Base-by-base conservation (phyloP, 1,139 yeast genomes). In the Citeromyces hawaiiensis region DNA sequence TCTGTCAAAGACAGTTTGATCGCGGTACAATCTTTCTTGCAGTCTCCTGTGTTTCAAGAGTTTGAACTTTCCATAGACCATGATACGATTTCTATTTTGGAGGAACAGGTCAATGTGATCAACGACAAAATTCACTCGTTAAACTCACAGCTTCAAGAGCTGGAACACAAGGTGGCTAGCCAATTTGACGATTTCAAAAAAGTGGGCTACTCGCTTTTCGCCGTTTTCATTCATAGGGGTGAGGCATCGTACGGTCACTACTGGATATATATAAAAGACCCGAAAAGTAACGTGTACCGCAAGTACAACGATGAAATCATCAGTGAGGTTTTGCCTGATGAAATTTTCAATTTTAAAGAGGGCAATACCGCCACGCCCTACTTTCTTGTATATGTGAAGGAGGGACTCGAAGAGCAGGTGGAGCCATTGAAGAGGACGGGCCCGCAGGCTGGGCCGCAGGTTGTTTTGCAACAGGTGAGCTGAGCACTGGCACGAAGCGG, bases 181-280 rank as follows among this genome's bases (percentile, higher is more conserved):
- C 93, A 82, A 51, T 87, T 82, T 54, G 63, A 65, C 16, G 63
- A 64, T 8, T 73, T 81, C 59, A 71, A 67, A 39, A 61, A 69
- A 41, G 70, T 79, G 23, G 94, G 91, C 0, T 91, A 91, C 56
- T 68, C 83, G 1, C 69, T 91, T 10, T 91, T 88, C 63, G 94
- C 97, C 0, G 80, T 91, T 6, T 91, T 91, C 52, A 86, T 93
- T 38, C 98, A 91, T 57, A 67, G 96, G 41, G 98, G 98, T 6
- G 94, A 87, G 51, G 98, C 96, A 1, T 78, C 87, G 42, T 88
- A 83, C 53, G 98, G 98, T 3, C 98, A 91, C 58, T 91, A 91
- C 56, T 91, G 97, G 96, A 74, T 88, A 13, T 91, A 88, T 55
- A 88, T 91, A 45, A 75, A 73, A 46, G 97, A 91, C 56, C 75